phyloP scores from a whole-genome alignment of 1,284 basidiomycete genomes.

The Microstroma glucosiphilum region DNA sequence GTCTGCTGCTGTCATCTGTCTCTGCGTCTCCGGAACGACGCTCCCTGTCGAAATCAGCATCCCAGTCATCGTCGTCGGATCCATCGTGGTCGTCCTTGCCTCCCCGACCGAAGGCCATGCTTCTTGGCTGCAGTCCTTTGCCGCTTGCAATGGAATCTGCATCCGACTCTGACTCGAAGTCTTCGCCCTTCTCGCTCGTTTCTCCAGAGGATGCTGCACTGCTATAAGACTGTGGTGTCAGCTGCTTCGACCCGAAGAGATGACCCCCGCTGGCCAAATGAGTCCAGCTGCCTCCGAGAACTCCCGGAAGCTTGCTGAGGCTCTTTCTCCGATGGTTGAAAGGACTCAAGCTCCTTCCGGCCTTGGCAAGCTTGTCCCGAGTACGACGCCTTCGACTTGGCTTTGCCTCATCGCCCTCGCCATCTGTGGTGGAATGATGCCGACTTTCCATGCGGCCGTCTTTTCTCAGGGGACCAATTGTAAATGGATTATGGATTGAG shows the following conservation, averaged over 20 bases:
- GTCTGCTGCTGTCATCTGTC: neutral
- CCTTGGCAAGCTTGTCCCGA: conserved; percentile 11
- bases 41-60: neutral
- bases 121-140: conserved; percentile 26
- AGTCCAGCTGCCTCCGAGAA: neutral
- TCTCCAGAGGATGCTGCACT: too few species aligned
- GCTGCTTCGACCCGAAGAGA: neutral
- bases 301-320: neutral
- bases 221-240: too few species aligned
- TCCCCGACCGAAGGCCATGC: conserved; percentile 25
- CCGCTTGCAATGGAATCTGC: conserved; percentile 25
- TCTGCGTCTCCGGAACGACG: neutral
- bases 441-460: conserved; percentile 17
- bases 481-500: conserved; percentile 18
- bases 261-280: conserved; percentile 2
- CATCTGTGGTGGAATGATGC: conserved; percentile 2
- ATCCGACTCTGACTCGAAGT: conserved; percentile 12
- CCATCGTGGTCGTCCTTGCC: neutral
- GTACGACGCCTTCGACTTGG: conserved; percentile 8
- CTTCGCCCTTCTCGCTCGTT: conserved; percentile 8
- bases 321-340: conserved; percentile 10
- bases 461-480: conserved; percentile 21
- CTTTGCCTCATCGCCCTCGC: too few species aligned
- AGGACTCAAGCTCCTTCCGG: conserved; percentile 13
- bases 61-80: conserved; percentile 10